Evolutionary conservation across 495 filamentous ascomycete genomes (phyloP).

Genomic region (Hypoxylon crocopeplum): DNA sequence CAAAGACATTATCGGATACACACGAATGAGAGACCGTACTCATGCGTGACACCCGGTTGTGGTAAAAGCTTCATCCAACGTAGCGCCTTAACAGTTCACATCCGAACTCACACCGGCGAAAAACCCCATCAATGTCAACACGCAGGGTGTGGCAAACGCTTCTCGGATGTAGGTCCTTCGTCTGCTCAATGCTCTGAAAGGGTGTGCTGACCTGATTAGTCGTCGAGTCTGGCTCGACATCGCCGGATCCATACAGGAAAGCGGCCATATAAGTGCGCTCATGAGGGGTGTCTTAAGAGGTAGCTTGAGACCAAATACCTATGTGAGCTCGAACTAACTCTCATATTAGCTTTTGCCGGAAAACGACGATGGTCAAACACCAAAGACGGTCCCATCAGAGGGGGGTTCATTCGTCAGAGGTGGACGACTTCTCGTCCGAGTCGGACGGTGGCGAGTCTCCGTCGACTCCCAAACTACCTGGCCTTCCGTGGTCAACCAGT

Average conservation of each 20-base stretch:
- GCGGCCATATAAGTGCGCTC: constrained; percentile 81
- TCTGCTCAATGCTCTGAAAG: background rate
- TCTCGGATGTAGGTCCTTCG: constrained; percentile 75
- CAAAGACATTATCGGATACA: constrained; percentile 89
- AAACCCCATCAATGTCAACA: constrained; percentile 87
- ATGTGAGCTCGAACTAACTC: constrained; percentile 20
- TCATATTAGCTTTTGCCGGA: constrained; percentile 76
- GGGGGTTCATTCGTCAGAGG: constrained; percentile 60
- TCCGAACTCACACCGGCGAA: constrained; percentile 86
- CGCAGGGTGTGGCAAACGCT: constrained; percentile 80
- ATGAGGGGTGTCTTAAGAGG: constrained; percentile 82
- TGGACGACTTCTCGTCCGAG: constrained; percentile 63
- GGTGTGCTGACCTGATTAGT: constrained; percentile 63
- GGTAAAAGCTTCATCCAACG: constrained; percentile 91
- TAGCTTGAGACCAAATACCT: constrained; percentile 46
- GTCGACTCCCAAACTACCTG: constrained; percentile 53
- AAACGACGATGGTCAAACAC: constrained; percentile 89
- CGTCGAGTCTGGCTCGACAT: constrained; percentile 85
- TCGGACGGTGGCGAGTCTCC: constrained; percentile 58
- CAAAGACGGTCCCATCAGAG: constrained; percentile 72
- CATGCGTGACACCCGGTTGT: constrained; percentile 72
- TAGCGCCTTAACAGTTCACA: constrained; percentile 86
- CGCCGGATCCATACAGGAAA: constrained; percentile 87
- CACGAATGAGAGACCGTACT: constrained; percentile 86
- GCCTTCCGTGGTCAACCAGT: constrained; percentile 47